Percentiles rank a stretch among this genome's conserved stretches.
Evolutionary conservation across 2,329 filamentous ascomycete genomes (phyloP).

Genomic region (Penicillium italicum): DNA sequence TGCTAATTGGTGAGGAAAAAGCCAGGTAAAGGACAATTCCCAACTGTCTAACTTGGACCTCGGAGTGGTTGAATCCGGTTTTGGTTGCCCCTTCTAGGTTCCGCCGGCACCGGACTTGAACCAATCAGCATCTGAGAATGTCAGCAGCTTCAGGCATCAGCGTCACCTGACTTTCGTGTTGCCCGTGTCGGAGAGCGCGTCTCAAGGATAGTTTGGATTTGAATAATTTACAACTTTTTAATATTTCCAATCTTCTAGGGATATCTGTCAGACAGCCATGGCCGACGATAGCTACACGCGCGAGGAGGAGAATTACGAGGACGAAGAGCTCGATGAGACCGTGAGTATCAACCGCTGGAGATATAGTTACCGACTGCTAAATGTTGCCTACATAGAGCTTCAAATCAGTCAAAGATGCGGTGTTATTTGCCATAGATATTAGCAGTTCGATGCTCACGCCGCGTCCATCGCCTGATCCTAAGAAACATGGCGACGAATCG

Average conservation of each 20-base stretch:
- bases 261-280: conserved; percentile 24
- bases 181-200: conserved; percentile 25
- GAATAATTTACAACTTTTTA: neutral
- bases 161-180: conserved; percentile 38
- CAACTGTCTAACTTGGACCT: neutral
- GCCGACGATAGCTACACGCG: conserved; percentile 36
- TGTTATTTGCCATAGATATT: conserved; percentile 93
- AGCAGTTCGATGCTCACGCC: conserved; percentile 78
- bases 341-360: conserved; percentile 25
- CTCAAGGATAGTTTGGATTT: conserved; percentile 19
- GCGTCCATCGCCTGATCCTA: conserved; percentile 62
- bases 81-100: neutral
- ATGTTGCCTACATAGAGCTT: conserved; percentile 60
- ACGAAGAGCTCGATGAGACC: conserved; percentile 47
- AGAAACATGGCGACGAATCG: conserved; percentile 74
- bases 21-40: neutral
- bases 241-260: neutral
- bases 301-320: conserved; percentile 43
- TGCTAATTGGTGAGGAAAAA: too few relatives aligned
- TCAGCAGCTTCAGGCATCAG: conserved; percentile 27
- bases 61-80: conserved; percentile 2
- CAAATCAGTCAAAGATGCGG: conserved; percentile 91
- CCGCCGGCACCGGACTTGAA: neutral
- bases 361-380: conserved; percentile 4
- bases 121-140: conserved; percentile 30